A percentile compares a stretch with the other conserved stretches of the same genome.
phyloP scores from a whole-genome alignment of 305 asterid species.

The Fraxinus albicans region DNA sequence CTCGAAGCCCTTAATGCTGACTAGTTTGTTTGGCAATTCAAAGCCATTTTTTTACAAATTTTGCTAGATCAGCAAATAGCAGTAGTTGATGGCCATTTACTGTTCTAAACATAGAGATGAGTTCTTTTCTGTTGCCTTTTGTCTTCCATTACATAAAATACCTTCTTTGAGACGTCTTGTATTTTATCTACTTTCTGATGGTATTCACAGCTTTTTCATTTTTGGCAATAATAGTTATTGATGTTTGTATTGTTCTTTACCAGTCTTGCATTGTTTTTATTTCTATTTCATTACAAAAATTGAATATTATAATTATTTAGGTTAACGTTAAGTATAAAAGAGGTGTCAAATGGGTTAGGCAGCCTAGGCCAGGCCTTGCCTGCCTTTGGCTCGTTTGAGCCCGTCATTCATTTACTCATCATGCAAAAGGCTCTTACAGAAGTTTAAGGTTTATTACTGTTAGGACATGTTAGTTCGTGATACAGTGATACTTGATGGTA shows the following conservation, averaged over 20 bases:
- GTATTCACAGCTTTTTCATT: neutral
- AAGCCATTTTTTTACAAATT: neutral
- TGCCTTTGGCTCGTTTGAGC: neutral
- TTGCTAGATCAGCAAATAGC: neutral
- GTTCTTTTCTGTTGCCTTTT: conserved; percentile 5
- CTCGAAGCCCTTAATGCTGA: conserved; percentile 79
- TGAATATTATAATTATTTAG: neutral
- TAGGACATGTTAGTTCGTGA: neutral
- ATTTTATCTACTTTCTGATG: conserved; percentile 13
- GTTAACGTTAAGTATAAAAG: neutral
- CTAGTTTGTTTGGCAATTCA: conserved; percentile 22
- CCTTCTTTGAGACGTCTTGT: conserved; percentile 15
- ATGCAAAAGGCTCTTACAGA: neutral
- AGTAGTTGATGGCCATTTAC: neutral
- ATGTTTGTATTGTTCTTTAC: neutral
- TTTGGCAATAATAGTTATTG: neutral
- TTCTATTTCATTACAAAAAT: neutral
- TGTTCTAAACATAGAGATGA: neutral
- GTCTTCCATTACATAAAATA: neutral
- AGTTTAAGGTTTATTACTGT: neutral
- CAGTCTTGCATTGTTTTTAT: neutral
- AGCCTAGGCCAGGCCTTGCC: neutral
- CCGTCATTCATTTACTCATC: neutral
- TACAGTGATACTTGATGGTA: too few relatives aligned
- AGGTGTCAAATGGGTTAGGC: neutral